A percentile compares a stretch with the other conserved stretches of the same genome.
Evolutionary conservation across 805 yeast species (phyloP).

Genomic region (Suhomyces xylopsoci): DNA sequence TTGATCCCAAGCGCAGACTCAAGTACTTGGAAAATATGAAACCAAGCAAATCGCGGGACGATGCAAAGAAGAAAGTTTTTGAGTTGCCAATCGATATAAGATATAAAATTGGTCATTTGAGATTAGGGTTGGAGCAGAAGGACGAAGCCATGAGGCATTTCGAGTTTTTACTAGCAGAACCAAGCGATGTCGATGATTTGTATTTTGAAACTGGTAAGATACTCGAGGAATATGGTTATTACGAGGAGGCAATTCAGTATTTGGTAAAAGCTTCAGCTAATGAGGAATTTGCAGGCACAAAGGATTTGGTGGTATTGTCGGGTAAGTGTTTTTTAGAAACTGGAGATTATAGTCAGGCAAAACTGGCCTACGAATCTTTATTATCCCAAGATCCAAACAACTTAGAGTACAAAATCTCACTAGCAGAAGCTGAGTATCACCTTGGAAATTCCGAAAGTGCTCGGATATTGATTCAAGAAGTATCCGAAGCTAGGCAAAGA

Average conservation of each 20-base stretch:
- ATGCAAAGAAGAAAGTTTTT: constrained; percentile 24
- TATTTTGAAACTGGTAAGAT: constrained; percentile 73
- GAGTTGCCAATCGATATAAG: constrained; percentile 84
- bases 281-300: constrained; percentile 47
- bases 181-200: constrained; percentile 68
- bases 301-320: constrained; percentile 55
- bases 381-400: constrained; percentile 58
- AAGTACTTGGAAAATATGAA: constrained; percentile 29
- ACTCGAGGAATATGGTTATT: constrained; percentile 64
- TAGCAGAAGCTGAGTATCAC: constrained; percentile 79
- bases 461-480: constrained; percentile 51
- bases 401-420: constrained; percentile 67
- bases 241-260: constrained; percentile 71
- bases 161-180: constrained; percentile 52
- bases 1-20: constrained; percentile 68
- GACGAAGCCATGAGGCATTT: constrained; percentile 77
- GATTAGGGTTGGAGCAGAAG: constrained; percentile 61
- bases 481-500: constrained; percentile 33
- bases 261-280: constrained; percentile 54
- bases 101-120: constrained; percentile 69
- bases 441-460: constrained; percentile 60
- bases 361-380: constrained; percentile 52
- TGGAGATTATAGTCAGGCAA: constrained; percentile 66
- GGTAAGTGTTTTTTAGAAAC: constrained; percentile 77
- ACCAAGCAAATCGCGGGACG: constrained; percentile 9